These are phyloP conservation scores for Selenicereus undatus DNA, from an alignment of 148 eudicot species.

Conservation along the genomic window DNA sequence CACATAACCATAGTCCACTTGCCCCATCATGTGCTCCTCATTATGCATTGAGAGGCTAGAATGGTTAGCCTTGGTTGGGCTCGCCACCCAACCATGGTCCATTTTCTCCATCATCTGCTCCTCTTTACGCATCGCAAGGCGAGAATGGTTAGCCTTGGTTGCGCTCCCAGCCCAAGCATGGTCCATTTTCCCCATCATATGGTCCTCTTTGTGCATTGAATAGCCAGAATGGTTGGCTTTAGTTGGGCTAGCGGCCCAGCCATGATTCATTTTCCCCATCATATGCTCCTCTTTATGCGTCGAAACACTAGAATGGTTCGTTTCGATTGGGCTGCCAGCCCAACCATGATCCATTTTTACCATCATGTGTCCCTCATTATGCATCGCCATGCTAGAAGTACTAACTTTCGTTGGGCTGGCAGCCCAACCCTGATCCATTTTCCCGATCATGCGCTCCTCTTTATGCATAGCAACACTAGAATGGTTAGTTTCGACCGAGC, in stretches of 20 bases:
- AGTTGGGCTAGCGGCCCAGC: background rate
- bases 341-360: too few species aligned
- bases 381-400: too few species aligned
- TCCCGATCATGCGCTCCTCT: too few species aligned
- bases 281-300: constrained; percentile 12
- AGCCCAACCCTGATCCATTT: constrained; percentile 2
- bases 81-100: background rate
- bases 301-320: background rate
- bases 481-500: too few species aligned
- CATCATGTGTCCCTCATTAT: too few species aligned
- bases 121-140: constrained; percentile 9
- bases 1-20: background rate
- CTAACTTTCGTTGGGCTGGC: background rate
- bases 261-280: constrained; percentile 9
- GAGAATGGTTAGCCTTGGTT: background rate
- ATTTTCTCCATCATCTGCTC: constrained; percentile 6
- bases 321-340: background rate
- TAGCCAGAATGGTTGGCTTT: background rate
- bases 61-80: background rate
- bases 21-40: constrained; percentile 8
- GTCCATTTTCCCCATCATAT: constrained; percentile 1
- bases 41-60: constrained; percentile 5
- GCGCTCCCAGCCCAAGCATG: constrained; percentile 1
- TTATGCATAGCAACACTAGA: too few species aligned
- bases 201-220: constrained; percentile 14